These are phyloP conservation scores for Penicillium sumatraense DNA, from an alignment of 2,329 filamentous ascomycete species.

Conservation along the genomic window DNA sequence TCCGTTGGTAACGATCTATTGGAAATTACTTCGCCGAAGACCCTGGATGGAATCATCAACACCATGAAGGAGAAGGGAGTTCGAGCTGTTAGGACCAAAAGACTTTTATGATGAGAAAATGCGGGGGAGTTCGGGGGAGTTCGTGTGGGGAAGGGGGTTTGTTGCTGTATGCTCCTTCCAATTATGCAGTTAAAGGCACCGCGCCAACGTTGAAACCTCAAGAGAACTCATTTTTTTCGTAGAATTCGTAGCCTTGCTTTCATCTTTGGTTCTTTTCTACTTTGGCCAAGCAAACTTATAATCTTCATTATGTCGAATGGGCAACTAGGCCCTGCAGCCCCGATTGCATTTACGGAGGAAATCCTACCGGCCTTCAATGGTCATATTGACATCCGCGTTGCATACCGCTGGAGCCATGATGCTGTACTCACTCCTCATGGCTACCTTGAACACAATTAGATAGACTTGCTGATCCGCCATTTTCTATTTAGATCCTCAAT, in stretches of 20 bases:
- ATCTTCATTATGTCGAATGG: neutral
- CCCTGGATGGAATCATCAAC: slow-evolving; percentile 11
- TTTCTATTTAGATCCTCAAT: neutral
- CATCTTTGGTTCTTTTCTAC: too few relatives aligned
- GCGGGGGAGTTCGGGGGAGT: too few relatives aligned
- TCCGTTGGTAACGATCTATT: slow-evolving; percentile 9
- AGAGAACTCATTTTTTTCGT: too few relatives aligned
- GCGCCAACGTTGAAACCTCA: too few relatives aligned
- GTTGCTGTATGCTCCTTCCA: too few relatives aligned
- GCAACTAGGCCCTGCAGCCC: neutral
- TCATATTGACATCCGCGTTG: neutral
- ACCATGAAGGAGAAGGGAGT: slow-evolving; percentile 12
- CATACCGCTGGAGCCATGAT: neutral
- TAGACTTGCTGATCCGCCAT: neutral
- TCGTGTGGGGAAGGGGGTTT: too few relatives aligned
- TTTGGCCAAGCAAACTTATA: too few relatives aligned
- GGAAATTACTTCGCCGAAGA: slow-evolving; percentile 10
- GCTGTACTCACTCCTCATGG: neutral
- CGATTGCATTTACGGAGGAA: neutral
- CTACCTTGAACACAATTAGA: neutral
- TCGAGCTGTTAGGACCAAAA: slow-evolving; percentile 4
- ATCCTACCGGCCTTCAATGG: neutral
- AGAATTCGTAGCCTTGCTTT: too few relatives aligned
- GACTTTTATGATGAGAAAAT: neutral
- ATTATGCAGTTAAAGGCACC: too few relatives aligned